phyloP scores from a whole-genome alignment of 306 rosid species.

The Lathyrus tuberosus region DNA sequence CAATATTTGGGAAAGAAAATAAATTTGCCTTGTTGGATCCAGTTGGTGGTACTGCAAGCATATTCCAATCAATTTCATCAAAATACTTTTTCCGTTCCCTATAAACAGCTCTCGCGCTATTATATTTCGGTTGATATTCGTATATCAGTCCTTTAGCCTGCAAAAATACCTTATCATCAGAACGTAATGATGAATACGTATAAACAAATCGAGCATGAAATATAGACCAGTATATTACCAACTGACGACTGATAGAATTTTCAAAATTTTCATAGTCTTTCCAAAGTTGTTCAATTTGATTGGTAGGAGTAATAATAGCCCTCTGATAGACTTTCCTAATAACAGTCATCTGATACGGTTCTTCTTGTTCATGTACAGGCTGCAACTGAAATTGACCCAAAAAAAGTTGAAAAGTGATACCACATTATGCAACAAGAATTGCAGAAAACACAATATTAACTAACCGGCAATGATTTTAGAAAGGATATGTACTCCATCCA shows the following conservation, averaged over 20 bases:
- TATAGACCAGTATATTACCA: constrained; percentile 59
- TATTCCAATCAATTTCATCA: constrained; percentile 87
- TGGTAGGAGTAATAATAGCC: constrained; percentile 90
- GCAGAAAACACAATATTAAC: constrained; percentile 34
- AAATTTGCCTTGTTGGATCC: constrained; percentile 76
- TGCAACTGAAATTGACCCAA: constrained; percentile 40
- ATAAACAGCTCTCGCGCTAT: constrained; percentile 89
- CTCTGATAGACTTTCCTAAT: constrained; percentile 82
- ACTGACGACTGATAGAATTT: constrained; percentile 90
- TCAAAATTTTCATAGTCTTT: constrained; percentile 90
- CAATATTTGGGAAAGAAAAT: no score
- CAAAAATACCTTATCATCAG: constrained; percentile 46
- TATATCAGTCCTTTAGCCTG: constrained; percentile 95
- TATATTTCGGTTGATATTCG: constrained; percentile 91
- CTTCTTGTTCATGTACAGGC: constrained; percentile 77
- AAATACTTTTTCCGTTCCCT: constrained; percentile 89
- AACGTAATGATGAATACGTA: constrained; percentile 23
- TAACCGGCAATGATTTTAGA: constrained; percentile 83
- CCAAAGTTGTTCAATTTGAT: constrained; percentile 96
- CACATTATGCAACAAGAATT: constrained; percentile 23
- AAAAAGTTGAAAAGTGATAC: constrained; percentile 16
- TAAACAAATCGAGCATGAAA: constrained; percentile 30
- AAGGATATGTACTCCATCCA: constrained; percentile 95
- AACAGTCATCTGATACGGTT: constrained; percentile 83
- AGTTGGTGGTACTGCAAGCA: constrained; percentile 96